These are phyloP conservation scores for Achlya hypogyna DNA, from an alignment of 352 stramenopile genomes.

Conservation along the genomic window DNA sequence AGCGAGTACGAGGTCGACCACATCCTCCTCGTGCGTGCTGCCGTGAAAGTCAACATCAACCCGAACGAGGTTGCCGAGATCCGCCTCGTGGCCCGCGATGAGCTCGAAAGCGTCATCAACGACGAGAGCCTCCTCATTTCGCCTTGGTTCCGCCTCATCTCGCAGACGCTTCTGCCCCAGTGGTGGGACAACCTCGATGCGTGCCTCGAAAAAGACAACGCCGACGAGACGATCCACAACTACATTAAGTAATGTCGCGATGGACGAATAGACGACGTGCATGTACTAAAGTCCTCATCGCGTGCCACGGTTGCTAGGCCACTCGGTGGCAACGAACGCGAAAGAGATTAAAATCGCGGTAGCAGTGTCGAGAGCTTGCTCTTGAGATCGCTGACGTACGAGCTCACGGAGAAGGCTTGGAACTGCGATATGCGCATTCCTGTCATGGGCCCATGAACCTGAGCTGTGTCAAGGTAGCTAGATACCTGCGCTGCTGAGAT, in stretches of 20 bases:
- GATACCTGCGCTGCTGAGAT: constrained; percentile 42
- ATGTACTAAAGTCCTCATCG: too few relatives aligned
- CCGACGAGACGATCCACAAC: constrained; percentile 9
- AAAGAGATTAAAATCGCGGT: constrained; percentile 10
- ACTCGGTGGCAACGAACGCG: too few relatives aligned
- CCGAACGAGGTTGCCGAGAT: constrained; percentile 88
- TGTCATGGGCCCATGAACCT: constrained; percentile 9
- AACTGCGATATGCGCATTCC: constrained; percentile 77
- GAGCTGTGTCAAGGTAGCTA: background rate
- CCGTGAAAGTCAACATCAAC: constrained; percentile 83
- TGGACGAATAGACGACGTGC: background rate
- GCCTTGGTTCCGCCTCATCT: constrained; percentile 82
- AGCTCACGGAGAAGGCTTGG: constrained; percentile 72
- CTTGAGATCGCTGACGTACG: constrained; percentile 57
- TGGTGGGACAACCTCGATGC: constrained; percentile 69
- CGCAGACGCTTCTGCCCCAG: constrained; percentile 44
- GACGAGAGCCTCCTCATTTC: constrained; percentile 52
- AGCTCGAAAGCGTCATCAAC: constrained; percentile 44
- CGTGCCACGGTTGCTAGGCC: too few relatives aligned
- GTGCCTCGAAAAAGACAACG: constrained; percentile 34
- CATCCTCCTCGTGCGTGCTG: constrained; percentile 87
- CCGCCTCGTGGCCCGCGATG: constrained; percentile 79
- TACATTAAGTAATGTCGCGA: constrained; percentile 8
- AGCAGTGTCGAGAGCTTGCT: constrained; percentile 20
- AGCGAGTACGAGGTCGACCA: constrained; percentile 99